Base-by-base conservation (phyloP, 2,329 filamentous ascomycete genomes). In the Trichocomaceae sp. region DNA sequence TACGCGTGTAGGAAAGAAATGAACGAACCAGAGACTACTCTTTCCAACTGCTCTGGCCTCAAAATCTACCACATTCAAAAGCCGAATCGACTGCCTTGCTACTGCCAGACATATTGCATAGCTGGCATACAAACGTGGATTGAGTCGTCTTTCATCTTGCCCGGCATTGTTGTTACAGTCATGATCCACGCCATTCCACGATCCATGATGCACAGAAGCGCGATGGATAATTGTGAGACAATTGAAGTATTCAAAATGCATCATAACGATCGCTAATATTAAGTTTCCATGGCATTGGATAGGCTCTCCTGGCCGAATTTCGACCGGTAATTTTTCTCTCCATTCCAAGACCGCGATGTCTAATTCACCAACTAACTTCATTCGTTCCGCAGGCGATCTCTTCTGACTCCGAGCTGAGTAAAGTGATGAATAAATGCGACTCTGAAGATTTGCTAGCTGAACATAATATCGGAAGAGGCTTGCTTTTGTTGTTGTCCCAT, bases 1-100 rank as follows among this genome's bases (percentile, higher is more conserved):
- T 46, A 46, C 19, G 20, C n/a, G n/a, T n/a, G n/a, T n/a, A 31
- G 5, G 44, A 10, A 46, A 23, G 44, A 23, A 23, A 13, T 23
- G 5, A 46, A 46, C 44, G 44, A 46, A 46, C 44, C 44, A 46
- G 44, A 46, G 17, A 46, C 44, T 23, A 46, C 44, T 46, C n/a
- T 46, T 46, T 23, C 19, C 44, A 23, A 46, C 44, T 15, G 44
- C 44, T 46, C 44, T 19, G 26, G 44, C 15, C 26, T 46, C 19
- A 23, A 46, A 23, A 22, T 46, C 19, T 13, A 46, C 44, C 8
- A 23, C 23, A 20, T 46, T 46, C 44, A 46, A 20, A 29, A 46
- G 44, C 15, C 26, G 44, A 46, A 46, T 46, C 23, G 44, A 23
- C 44, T 46, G 44, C 26, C 44, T 46, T 46, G 44, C 44, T 15